Evolutionary conservation across 1,284 basidiomycete genomes (phyloP).

Genomic region (Puccinia hordei): DNA sequence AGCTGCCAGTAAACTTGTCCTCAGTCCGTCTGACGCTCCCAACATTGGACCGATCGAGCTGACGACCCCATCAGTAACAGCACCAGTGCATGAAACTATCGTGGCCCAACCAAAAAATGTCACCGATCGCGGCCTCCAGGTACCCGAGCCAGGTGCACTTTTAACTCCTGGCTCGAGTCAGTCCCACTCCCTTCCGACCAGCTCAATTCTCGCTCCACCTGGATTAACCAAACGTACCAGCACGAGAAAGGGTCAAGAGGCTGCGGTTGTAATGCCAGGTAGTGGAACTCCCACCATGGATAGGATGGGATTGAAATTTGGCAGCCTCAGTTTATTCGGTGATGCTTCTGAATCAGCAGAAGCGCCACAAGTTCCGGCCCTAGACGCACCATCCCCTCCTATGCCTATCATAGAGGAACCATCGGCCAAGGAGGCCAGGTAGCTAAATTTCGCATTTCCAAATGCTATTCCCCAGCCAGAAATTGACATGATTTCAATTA

Average conservation of each 20-base stretch:
- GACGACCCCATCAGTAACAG: slow-evolving; percentile 1
- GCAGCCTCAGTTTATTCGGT: slow-evolving; percentile 45
- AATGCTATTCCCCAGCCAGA: not conserved
- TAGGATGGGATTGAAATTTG: slow-evolving; percentile 48
- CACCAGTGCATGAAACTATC: slow-evolving; percentile 22
- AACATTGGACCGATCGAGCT: slow-evolving; percentile 46
- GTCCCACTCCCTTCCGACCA: slow-evolving; percentile 21
- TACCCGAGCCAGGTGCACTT: slow-evolving; percentile 23
- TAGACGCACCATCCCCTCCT: slow-evolving; percentile 47
- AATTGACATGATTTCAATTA: slow-evolving; percentile 2
- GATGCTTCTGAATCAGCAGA: slow-evolving; percentile 27
- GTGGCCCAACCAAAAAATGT: not conserved
- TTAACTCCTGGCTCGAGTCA: not conserved
- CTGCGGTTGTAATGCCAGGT: slow-evolving; percentile 51
- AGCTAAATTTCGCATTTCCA: not conserved
- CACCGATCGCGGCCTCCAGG: slow-evolving; percentile 31
- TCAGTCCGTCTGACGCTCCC: slow-evolving; percentile 38
- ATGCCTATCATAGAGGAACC: slow-evolving; percentile 21
- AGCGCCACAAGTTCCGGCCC: slow-evolving; percentile 18
- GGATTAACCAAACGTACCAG: slow-evolving; percentile 45
- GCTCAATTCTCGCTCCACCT: slow-evolving; percentile 35
- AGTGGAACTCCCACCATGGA: slow-evolving; percentile 49
- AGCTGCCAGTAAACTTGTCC: slow-evolving; percentile 18
- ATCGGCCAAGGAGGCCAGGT: slow-evolving; percentile 26
- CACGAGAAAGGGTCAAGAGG: slow-evolving; percentile 48